phyloP scores from a whole-genome alignment of 1,284 basidiomycete species.

The Mycosarcoma maydis region DNA sequence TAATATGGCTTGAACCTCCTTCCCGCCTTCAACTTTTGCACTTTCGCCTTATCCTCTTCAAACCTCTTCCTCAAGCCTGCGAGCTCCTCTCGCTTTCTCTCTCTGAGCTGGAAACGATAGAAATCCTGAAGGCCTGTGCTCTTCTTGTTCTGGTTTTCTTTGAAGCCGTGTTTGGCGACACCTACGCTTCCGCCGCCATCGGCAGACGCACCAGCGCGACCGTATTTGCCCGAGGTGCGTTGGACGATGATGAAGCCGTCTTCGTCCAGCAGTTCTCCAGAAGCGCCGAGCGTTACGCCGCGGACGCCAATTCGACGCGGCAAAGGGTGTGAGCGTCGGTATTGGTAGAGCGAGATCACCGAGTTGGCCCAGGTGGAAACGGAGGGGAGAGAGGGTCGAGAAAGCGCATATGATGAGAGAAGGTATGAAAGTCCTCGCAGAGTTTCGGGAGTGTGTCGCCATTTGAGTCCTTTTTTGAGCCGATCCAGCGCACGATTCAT shows the following conservation, averaged over 20 bases:
- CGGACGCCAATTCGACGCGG: slow-evolving; percentile 54
- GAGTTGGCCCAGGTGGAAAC: slow-evolving; percentile 54
- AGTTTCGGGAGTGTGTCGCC: too few relatives aligned
- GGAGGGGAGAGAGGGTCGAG: slow-evolving; percentile 39
- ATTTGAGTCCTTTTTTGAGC: slow-evolving; percentile 7
- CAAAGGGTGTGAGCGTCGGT: slow-evolving; percentile 54
- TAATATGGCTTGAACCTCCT: slow-evolving; percentile 62
- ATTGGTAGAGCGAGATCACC: slow-evolving; percentile 50
- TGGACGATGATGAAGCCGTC: slow-evolving; percentile 66
- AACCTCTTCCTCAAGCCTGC: slow-evolving; percentile 61
- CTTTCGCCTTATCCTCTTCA: slow-evolving; percentile 59
- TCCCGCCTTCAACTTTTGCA: slow-evolving; percentile 57
- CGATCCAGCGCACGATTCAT: slow-evolving; percentile 45
- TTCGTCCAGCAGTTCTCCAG: slow-evolving; percentile 62
- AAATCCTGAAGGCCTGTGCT: slow-evolving; percentile 57
- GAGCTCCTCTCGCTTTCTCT: slow-evolving; percentile 61
- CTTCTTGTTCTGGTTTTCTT: slow-evolving; percentile 55
- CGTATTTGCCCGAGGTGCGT: slow-evolving; percentile 55
- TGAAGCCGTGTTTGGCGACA: slow-evolving; percentile 22
- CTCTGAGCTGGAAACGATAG: slow-evolving; percentile 63
- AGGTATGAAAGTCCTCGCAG: slow-evolving; percentile 55
- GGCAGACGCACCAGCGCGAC: slow-evolving; percentile 42
- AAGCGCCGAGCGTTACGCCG: slow-evolving; percentile 57
- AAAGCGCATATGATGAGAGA: slow-evolving; percentile 32
- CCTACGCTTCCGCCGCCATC: slow-evolving; percentile 29